phyloP scores from a whole-genome alignment of 2,329 filamentous ascomycete genomes.

The Sporothrix globosa region DNA sequence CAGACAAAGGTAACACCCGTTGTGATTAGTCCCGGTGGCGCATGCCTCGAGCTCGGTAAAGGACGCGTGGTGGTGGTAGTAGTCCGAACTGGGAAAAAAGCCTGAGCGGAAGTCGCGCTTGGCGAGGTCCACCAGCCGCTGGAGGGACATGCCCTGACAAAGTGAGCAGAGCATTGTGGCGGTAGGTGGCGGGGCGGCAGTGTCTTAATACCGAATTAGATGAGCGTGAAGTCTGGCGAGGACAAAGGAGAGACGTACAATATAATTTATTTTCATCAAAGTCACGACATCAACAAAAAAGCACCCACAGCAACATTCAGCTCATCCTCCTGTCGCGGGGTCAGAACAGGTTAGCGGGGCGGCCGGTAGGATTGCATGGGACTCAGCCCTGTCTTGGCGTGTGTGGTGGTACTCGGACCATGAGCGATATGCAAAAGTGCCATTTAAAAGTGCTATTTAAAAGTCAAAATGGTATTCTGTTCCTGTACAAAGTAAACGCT shows the following conservation, averaged over 20 bases:
- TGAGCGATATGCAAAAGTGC: neutral
- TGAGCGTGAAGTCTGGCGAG: no score
- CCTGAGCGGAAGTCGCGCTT: slow-evolving; percentile 12
- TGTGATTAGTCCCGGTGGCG: neutral
- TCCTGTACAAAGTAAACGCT: neutral
- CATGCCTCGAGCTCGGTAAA: slow-evolving; percentile 23
- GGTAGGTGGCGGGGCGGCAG: no score
- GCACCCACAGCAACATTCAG: no score
- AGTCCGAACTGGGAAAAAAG: slow-evolving; percentile 13
- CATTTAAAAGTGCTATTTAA: neutral
- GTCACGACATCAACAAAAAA: no score
- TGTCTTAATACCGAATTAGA: no score
- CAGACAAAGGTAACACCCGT: slow-evolving; percentile 4
- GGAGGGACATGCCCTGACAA: neutral
- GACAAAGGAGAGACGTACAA: no score
- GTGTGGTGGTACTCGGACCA: neutral
- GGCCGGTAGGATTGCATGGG: neutral
- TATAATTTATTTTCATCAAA: no score
- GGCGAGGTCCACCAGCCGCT: neutral
- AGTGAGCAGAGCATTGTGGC: neutral
- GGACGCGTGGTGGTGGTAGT: slow-evolving; percentile 24
- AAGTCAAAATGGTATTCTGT: neutral
- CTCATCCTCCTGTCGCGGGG: neutral
- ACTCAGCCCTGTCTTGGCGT: slow-evolving; percentile 5
- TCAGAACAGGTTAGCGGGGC: neutral